Evolutionary conservation across 2,329 filamentous ascomycete genomes (phyloP).

Genomic region (Amauroascus verrucosus): DNA sequence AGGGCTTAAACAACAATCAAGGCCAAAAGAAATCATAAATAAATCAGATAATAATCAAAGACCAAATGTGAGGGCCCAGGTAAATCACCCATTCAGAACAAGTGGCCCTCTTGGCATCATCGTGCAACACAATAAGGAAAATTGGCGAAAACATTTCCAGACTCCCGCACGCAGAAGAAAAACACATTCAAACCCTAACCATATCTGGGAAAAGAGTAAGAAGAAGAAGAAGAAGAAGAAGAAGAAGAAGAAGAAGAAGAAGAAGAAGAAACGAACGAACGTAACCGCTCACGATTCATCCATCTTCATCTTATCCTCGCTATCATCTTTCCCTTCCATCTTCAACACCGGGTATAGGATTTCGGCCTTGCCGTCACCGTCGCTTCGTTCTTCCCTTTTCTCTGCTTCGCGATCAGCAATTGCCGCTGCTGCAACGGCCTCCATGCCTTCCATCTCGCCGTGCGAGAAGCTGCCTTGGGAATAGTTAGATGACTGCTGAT

Average conservation of each 20-base stretch:
- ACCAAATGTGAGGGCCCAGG: too few relatives aligned
- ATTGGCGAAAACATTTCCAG: too few relatives aligned
- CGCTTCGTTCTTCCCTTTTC: neutral
- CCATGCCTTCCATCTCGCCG: conserved; percentile 16
- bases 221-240: conserved; percentile 17
- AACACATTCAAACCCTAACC: neutral
- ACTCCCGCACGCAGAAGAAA: too few relatives aligned
- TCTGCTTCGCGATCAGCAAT: conserved; percentile 16
- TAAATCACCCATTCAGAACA: too few relatives aligned
- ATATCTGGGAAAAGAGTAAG: conserved; percentile 1
- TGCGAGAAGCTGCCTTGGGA: conserved; percentile 25
- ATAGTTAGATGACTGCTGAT: conserved; percentile 30
- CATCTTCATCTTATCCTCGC: conserved; percentile 31
- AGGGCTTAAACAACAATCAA: too few relatives aligned
- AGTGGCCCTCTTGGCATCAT: too few relatives aligned
- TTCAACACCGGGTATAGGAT: conserved; percentile 21
- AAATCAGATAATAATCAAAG: too few relatives aligned
- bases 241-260: too few relatives aligned
- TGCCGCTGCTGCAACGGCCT: conserved; percentile 21
- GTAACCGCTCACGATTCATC: conserved; percentile 19
- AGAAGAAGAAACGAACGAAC: conserved; percentile 13
- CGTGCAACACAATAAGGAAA: too few relatives aligned
- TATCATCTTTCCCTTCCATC: conserved; percentile 22
- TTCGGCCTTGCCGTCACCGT: conserved; percentile 7
- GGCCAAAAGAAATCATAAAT: neutral